Conservation (phyloP, 164 flowering plant genomes). For the Taxillus chinensis region DNA sequence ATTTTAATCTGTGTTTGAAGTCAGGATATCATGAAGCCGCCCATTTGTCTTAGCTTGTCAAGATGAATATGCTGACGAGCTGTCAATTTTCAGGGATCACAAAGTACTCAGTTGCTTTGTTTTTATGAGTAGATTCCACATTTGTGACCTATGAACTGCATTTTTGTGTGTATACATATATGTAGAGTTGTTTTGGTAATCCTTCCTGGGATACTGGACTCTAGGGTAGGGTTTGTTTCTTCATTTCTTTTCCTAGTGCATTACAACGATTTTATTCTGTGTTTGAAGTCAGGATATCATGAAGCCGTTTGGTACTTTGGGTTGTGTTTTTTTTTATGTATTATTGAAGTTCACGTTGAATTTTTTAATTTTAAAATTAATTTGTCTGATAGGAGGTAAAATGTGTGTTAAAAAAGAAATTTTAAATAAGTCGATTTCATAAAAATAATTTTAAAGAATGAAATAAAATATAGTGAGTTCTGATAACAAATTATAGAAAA, state of each 20-base stretch:
- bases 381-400: no score
- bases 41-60: conserved; percentile 9
- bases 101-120: conserved; percentile 4
- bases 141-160: not conserved
- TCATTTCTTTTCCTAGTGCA: not conserved
- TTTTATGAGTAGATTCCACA: conserved; percentile 5
- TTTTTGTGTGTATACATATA: not conserved
- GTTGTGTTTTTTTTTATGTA: no score
- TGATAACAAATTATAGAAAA: no score
- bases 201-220: not conserved
- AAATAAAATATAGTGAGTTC: no score
- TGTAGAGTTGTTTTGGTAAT: not conserved
- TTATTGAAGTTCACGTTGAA: no score
- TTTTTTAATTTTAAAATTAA: no score
- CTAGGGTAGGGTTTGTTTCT: not conserved
- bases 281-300: not conserved
- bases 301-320: no score
- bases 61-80: conserved; percentile 4
- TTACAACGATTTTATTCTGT: not conserved
- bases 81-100: conserved; percentile 9
- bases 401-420: no score
- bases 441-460: no score
- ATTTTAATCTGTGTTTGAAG: not conserved
- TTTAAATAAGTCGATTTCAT: no score
- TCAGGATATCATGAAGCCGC: no score